A percentile compares a stretch with the other conserved stretches of the same genome.
Evolutionary conservation across 2,329 filamentous ascomycete species (phyloP).

Genomic region (Stachybotrys chartarum): DNA sequence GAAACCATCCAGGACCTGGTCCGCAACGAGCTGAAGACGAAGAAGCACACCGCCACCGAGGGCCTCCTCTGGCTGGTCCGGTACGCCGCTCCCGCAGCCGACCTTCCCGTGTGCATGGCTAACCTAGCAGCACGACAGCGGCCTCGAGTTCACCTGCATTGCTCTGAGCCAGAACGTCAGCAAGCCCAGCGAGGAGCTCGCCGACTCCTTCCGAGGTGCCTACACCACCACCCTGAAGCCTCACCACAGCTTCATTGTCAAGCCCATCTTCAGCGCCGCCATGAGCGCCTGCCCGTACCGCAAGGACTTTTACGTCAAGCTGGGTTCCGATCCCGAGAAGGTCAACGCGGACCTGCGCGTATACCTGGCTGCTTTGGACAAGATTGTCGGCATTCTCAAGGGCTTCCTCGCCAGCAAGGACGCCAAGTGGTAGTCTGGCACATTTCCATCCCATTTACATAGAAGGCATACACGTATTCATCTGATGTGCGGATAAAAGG

Average conservation of each 20-base stretch:
- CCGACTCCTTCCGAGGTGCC: conserved; percentile 76
- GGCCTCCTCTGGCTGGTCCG: conserved; percentile 86
- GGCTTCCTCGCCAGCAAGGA: conserved; percentile 48
- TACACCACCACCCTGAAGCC: conserved; percentile 86
- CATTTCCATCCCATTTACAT: no score
- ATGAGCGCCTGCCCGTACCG: conserved; percentile 92
- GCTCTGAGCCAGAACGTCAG: conserved; percentile 72
- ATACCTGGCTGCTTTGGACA: conserved; percentile 74
- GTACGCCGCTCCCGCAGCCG: conserved; percentile 38
- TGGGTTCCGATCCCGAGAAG: conserved; percentile 60
- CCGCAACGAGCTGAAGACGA: conserved; percentile 78
- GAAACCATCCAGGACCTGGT: conserved; percentile 79
- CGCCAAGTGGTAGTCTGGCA: conserved; percentile 44
- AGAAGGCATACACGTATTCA: no score
- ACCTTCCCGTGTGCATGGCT: background rate
- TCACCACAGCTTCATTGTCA: conserved; percentile 82
- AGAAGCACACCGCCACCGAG: conserved; percentile 83
- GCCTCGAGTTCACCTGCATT: conserved; percentile 87
- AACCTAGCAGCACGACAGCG: conserved; percentile 41
- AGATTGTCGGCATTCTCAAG: conserved; percentile 69
- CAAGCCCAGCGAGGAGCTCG: conserved; percentile 65
- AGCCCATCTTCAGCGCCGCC: conserved; percentile 86
- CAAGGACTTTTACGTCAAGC: conserved; percentile 85
- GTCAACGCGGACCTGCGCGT: conserved; percentile 56
- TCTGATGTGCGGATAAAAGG: no score